Percentiles rank a stretch among this genome's conserved stretches.
Conservation (phyloP, 225 moss, liverwort and hornwort genomes). For the Thuidium tamariscinum region DNA sequence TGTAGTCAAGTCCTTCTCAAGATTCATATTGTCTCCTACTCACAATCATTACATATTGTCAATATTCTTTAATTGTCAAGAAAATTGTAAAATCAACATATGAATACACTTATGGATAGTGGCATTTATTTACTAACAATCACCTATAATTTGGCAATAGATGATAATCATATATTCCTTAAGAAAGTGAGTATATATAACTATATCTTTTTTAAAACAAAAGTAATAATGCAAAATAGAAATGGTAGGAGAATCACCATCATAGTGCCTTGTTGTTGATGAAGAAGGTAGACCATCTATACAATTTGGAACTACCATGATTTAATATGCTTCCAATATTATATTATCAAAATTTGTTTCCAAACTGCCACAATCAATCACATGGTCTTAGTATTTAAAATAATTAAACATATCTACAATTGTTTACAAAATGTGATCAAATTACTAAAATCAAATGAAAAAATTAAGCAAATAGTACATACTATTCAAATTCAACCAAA, state of each 20-base stretch:
- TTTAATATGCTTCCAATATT: background rate
- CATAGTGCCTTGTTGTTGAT: too few relatives aligned
- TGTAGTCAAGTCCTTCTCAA: background rate
- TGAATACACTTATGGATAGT: accelerated
- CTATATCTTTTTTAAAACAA: too few relatives aligned
- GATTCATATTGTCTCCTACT: background rate
- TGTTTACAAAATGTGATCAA: background rate
- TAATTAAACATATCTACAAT: background rate
- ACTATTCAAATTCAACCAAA: background rate
- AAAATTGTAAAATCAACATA: background rate
- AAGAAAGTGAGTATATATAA: background rate
- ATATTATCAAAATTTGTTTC: background rate
- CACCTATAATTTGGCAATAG: background rate
- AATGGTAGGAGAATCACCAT: too few relatives aligned
- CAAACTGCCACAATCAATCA: background rate
- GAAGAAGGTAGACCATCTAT: background rate
- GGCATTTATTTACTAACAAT: background rate
- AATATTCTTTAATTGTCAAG: background rate
- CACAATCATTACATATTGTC: background rate
- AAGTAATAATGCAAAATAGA: too few relatives aligned
- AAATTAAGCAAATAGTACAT: background rate
- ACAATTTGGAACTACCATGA: background rate
- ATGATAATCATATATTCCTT: background rate
- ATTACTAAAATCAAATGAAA: background rate
- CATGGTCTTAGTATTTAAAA: background rate